Conservation (phyloP, 768 basidiomycete genomes). For the Lentinula guzmanii region DNA sequence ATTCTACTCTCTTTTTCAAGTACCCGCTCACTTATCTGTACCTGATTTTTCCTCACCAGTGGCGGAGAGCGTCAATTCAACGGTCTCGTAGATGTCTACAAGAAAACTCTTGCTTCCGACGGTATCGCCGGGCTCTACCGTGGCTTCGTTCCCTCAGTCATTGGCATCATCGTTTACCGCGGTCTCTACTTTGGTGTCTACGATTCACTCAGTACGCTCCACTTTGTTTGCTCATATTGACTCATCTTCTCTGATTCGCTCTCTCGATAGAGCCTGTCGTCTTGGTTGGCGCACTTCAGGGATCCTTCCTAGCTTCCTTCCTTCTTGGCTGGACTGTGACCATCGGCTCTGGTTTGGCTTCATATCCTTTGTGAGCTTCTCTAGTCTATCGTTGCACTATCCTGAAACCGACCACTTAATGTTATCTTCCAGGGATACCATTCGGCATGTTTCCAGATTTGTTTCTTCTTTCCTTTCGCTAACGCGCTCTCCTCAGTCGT, state of each 20-base stretch:
- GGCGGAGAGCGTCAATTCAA: constrained; percentile 97
- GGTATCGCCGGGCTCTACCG: constrained; percentile 99
- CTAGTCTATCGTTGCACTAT: not conserved
- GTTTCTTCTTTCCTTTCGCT: not conserved
- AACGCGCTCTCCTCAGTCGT: constrained; percentile 62
- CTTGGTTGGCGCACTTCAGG: constrained; percentile 91
- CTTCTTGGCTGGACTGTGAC: constrained; percentile 98
- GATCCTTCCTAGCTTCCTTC: constrained; percentile 97
- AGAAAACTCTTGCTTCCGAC: constrained; percentile 94
- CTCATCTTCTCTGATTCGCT: constrained; percentile 13
- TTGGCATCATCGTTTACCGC: constrained; percentile 99
- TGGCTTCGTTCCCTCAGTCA: constrained; percentile 98
- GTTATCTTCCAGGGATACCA: constrained; percentile 59
- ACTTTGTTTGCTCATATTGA: not conserved
- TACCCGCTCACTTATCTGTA: not conserved
- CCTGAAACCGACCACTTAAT: not conserved
- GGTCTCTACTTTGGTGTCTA: constrained; percentile 98
- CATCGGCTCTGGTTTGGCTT: constrained; percentile 98
- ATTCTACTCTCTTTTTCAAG: not conserved
- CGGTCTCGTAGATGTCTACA: constrained; percentile 95
- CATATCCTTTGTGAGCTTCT: constrained; percentile 50
- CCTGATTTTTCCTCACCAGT: constrained; percentile 40
- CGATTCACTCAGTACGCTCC: constrained; percentile 77
- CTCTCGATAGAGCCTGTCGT: constrained; percentile 79
- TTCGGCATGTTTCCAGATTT: constrained; percentile 47